These are phyloP conservation scores for Ceratobasidium sp. DNA, from an alignment of 1,284 basidiomycete species.

Conservation along the genomic window DNA sequence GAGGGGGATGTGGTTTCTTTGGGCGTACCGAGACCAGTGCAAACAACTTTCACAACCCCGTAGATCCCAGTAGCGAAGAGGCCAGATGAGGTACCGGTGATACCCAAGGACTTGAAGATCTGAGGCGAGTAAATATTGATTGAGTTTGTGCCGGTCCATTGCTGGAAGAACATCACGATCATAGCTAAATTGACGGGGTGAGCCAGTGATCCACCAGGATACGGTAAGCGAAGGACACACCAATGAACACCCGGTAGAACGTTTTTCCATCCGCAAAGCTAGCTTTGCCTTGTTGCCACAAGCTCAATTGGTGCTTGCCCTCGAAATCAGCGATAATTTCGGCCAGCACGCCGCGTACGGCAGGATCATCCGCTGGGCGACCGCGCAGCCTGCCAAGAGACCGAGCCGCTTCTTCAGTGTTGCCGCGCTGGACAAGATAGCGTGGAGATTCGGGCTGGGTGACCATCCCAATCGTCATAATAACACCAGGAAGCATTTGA, in stretches of 20 bases:
- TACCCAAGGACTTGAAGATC: constrained; percentile 49
- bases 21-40: constrained; percentile 32
- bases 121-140: constrained; percentile 49
- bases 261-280: constrained; percentile 32
- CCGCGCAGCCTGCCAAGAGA: constrained; percentile 35
- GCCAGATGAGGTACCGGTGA: constrained; percentile 49
- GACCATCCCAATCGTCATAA: constrained; percentile 48
- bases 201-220: neutral
- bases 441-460: constrained; percentile 49
- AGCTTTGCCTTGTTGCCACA: constrained; percentile 45
- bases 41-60: constrained; percentile 47
- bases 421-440: constrained; percentile 52
- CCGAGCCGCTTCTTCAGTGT: constrained; percentile 46
- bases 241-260: constrained; percentile 44
- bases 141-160: constrained; percentile 49
- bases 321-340: constrained; percentile 46
- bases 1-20: too few species aligned
- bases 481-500: constrained; percentile 51
- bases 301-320: constrained; percentile 45
- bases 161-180: constrained; percentile 50
- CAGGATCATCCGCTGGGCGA: constrained; percentile 41
- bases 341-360: constrained; percentile 41
- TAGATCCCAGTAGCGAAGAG: constrained; percentile 48
- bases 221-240: constrained; percentile 8
- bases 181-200: constrained; percentile 3